A percentile compares a stretch with the other conserved stretches of the same genome.
Conservation (phyloP, 2,329 filamentous ascomycete genomes). For the Colletotrichum godetiae region DNA sequence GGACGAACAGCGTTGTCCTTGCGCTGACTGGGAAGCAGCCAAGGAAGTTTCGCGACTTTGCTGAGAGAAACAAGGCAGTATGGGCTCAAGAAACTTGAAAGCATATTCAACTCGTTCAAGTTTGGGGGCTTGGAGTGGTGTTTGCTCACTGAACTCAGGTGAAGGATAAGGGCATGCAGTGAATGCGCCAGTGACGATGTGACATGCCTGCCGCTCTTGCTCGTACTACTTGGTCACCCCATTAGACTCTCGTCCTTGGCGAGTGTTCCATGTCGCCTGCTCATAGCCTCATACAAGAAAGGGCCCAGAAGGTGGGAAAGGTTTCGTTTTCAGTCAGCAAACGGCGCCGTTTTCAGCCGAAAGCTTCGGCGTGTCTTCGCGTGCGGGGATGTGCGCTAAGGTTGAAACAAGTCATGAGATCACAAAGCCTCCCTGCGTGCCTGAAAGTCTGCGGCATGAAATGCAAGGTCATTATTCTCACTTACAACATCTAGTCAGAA, state of each 20-base stretch:
- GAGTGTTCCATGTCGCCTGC: background rate
- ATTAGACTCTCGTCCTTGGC: background rate
- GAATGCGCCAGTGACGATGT: background rate
- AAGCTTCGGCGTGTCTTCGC: background rate
- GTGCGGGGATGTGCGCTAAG: conserved; percentile 23
- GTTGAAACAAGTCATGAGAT: conserved; percentile 36
- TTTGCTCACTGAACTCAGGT: background rate
- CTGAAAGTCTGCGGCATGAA: background rate
- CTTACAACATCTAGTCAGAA: background rate
- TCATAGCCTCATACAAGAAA: background rate
- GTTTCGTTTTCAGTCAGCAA: conserved; percentile 18
- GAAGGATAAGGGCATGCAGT: background rate
- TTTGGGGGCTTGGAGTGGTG: background rate
- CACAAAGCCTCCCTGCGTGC: background rate
- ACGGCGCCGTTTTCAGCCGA: conserved; percentile 31
- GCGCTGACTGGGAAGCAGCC: conserved; percentile 47
- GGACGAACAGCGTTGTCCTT: conserved; percentile 47
- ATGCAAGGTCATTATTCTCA: background rate
- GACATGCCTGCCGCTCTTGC: background rate
- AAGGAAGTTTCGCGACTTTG: conserved; percentile 30
- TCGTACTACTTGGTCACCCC: background rate
- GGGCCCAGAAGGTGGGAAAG: background rate
- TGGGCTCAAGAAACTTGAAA: conserved; percentile 15
- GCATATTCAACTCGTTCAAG: too few relatives aligned
- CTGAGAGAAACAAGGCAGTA: conserved; percentile 6